phyloP scores from a whole-genome alignment of 1,139 yeast genomes.

The Kazachstania sp. region DNA sequence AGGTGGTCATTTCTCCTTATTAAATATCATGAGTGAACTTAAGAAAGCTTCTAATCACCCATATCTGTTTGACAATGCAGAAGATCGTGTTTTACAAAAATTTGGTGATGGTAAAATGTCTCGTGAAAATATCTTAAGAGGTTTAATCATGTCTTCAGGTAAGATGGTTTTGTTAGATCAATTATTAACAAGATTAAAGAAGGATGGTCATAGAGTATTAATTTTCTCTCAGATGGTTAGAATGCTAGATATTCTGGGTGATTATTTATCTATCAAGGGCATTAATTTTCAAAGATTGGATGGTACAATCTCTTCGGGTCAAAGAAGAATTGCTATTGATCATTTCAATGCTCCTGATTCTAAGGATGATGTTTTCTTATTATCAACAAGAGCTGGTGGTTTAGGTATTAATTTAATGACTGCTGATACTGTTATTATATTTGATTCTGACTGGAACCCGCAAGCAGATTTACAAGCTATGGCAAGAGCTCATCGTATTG shows the following conservation, averaged over 20 bases:
- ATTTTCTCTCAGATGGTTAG: constrained; percentile 97
- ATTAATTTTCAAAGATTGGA: constrained; percentile 85
- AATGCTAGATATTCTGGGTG: constrained; percentile 91
- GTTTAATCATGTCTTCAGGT: constrained; percentile 95
- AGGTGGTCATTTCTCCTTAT: constrained; percentile 74
- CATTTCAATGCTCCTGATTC: constrained; percentile 94
- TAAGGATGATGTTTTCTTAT: constrained; percentile 80
- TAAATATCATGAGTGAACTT: constrained; percentile 90
- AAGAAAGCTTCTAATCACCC: constrained; percentile 98
- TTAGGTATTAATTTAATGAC: constrained; percentile 97
- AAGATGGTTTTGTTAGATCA: constrained; percentile 95
- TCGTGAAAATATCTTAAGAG: constrained; percentile 76
- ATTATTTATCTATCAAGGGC: constrained; percentile 82
- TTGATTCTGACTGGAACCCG: constrained; percentile 99
- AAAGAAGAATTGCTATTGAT: constrained; percentile 88
- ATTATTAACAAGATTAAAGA: constrained; percentile 67
- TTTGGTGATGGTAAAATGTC: constrained; percentile 49
- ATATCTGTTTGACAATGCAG: constrained; percentile 88
- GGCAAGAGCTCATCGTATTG: constrained; percentile 99
- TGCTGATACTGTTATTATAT: constrained; percentile 94
- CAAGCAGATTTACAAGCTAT: constrained; percentile 98
- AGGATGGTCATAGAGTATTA: constrained; percentile 92
- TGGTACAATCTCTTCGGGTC: constrained; percentile 93
- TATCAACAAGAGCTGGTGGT: constrained; percentile 98
- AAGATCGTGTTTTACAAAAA: constrained; percentile 64